Evolutionary conservation across 768 basidiomycete species (phyloP).

Genomic region (Phanerodontia chrysosporium): DNA sequence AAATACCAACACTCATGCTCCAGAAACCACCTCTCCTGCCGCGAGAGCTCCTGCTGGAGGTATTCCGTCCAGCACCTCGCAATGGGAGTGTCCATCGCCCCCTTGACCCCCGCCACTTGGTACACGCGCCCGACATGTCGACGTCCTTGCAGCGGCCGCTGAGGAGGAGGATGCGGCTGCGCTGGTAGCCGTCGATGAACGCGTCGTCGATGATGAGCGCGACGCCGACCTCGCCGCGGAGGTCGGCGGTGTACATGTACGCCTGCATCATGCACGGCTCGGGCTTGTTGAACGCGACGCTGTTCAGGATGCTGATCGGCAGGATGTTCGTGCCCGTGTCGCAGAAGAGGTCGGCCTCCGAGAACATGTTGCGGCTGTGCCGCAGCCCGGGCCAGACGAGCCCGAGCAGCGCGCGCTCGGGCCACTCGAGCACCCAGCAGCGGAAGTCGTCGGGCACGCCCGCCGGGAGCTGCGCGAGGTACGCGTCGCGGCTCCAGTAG

Average conservation of each 20-base stretch:
- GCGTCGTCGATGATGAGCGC: conserved; percentile 10
- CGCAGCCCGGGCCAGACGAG: conserved; percentile 21
- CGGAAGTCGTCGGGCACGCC: conserved; percentile 19
- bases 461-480: conserved; percentile 12
- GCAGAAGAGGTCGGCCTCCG: not conserved
- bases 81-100: not conserved
- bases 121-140: conserved; percentile 10
- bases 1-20: not conserved
- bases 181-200: conserved; percentile 10
- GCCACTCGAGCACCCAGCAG: conserved; percentile 26
- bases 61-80: conserved; percentile 8
- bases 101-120: conserved; percentile 6
- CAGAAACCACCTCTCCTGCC: conserved; percentile 3
- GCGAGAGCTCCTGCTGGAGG: conserved; percentile 6
- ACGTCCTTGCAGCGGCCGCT: not conserved
- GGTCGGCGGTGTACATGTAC: not conserved
- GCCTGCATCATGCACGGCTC: not conserved
- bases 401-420: conserved; percentile 17
- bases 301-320: not conserved
- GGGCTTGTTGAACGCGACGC: not conserved
- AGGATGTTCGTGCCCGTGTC: not conserved
- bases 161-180: conserved; percentile 6
- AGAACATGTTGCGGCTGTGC: not conserved
- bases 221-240: not conserved
- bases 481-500: conserved; percentile 11